Conservation (phyloP, 2,329 filamentous ascomycete genomes). For the Colletotrichum sp. region DNA sequence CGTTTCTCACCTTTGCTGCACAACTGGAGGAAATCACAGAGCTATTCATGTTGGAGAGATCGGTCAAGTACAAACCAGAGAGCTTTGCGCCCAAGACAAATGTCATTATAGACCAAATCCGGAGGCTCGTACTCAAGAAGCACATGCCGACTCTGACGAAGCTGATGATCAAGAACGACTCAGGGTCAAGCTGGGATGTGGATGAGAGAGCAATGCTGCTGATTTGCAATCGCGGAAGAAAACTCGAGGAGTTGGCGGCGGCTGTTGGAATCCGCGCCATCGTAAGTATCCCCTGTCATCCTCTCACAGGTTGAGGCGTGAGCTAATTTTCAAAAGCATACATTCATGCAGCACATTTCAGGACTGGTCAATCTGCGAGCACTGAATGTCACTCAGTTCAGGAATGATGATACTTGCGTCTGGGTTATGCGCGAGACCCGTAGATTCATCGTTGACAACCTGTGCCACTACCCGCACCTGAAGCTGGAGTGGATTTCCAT, state of each 20-base stretch:
- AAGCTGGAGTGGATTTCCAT: constrained; percentile 65
- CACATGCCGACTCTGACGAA: constrained; percentile 59
- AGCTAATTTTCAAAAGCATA: constrained; percentile 48
- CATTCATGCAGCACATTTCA: constrained; percentile 58
- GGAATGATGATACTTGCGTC: constrained; percentile 60
- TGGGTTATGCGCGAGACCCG: constrained; percentile 62
- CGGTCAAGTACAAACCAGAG: constrained; percentile 54
- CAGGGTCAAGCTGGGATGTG: constrained; percentile 59
- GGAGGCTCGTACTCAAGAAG: constrained; percentile 60
- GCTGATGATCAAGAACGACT: constrained; percentile 66
- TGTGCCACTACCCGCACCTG: constrained; percentile 59
- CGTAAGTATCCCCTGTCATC: constrained; percentile 44
- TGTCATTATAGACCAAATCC: constrained; percentile 62
- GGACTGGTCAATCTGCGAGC: constrained; percentile 55
- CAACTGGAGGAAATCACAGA: constrained; percentile 61
- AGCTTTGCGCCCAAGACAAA: constrained; percentile 56
- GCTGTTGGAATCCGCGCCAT: constrained; percentile 59
- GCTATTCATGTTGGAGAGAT: constrained; percentile 63
- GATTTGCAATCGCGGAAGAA: constrained; percentile 54
- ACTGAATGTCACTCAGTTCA: constrained; percentile 59
- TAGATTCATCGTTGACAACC: constrained; percentile 63
- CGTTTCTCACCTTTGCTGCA: constrained; percentile 59
- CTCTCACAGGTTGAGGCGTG: background rate
- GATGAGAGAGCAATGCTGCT: constrained; percentile 59
- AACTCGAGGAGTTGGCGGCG: constrained; percentile 60